Evolutionary conservation across 768 basidiomycete species (phyloP).

Genomic region (Russula sp.): DNA sequence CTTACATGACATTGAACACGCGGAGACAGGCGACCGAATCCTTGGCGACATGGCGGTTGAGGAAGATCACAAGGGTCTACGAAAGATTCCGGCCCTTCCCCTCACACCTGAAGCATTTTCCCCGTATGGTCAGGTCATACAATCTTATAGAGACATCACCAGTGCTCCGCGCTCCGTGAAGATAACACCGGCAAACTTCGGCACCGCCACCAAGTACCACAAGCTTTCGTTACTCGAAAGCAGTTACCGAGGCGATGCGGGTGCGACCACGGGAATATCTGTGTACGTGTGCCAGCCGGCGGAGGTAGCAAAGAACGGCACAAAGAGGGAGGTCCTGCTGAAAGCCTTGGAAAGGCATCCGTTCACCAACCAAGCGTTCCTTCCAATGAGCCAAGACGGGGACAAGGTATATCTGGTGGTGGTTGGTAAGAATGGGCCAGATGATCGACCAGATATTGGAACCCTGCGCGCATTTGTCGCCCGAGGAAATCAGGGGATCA

Average conservation of each 20-base stretch:
- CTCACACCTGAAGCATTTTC: conserved; percentile 84
- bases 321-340: conserved; percentile 58
- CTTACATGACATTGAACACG: conserved; percentile 1
- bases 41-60: not conserved
- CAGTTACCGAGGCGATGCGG: conserved; percentile 57
- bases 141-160: conserved; percentile 70
- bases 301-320: conserved; percentile 45
- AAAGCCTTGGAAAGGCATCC: conserved; percentile 85
- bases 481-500: conserved; percentile 75
- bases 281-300: conserved; percentile 76
- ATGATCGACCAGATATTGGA: conserved; percentile 72
- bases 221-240: conserved; percentile 71
- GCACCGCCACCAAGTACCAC: conserved; percentile 91
- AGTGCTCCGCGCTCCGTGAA: conserved; percentile 62
- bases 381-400: conserved; percentile 80
- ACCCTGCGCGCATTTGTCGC: conserved; percentile 83
- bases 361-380: conserved; percentile 87
- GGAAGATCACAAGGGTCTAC: conserved; percentile 7
- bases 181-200: conserved; percentile 82
- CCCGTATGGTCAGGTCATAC: conserved; percentile 87
- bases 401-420: conserved; percentile 73
- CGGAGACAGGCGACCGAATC: not conserved
- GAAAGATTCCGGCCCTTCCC: conserved; percentile 54
- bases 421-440: conserved; percentile 72
- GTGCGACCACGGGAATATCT: conserved; percentile 68